Evolutionary conservation across 805 yeast species (phyloP).

Genomic region (Dipodascopsis tothii): DNA sequence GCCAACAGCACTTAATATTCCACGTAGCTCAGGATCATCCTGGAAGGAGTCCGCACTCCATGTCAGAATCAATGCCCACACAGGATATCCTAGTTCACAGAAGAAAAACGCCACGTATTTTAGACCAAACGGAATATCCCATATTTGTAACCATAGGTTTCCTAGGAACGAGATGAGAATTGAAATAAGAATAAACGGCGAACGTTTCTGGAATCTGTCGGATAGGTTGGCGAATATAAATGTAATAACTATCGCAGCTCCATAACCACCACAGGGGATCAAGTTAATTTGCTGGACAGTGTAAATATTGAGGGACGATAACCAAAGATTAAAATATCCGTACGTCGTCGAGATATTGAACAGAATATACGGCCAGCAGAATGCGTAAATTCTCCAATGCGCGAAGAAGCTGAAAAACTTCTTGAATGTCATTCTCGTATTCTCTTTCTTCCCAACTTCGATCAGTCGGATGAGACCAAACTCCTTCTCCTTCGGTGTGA

Average conservation of each 20-base stretch:
- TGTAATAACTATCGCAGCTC: constrained; percentile 7
- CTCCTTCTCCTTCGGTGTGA: constrained; percentile 10
- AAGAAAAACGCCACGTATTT: constrained; percentile 4
- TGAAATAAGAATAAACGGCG: constrained; percentile 5
- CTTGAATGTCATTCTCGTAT: constrained; percentile 8
- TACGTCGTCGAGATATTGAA: constrained; percentile 10
- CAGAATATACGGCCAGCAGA: constrained; percentile 15
- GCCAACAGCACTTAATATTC: constrained; percentile 29
- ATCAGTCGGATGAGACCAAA: constrained; percentile 13
- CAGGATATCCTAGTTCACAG: constrained; percentile 5
- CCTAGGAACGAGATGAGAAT: constrained; percentile 2
- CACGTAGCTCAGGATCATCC: constrained; percentile 29
- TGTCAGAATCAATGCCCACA: constrained; percentile 7
- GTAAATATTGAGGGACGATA: constrained; percentile 26
- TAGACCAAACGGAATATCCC: constrained; percentile 8
- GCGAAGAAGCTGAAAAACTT: constrained; percentile 6
- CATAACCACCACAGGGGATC: constrained; percentile 33
- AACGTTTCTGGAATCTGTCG: constrained; percentile 1
- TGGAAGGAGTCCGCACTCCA: constrained; percentile 21
- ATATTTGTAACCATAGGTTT: constrained; percentile 2
- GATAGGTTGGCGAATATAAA: constrained; percentile 5
- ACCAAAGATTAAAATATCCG: constrained; percentile 27
- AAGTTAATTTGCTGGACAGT: constrained; percentile 28
- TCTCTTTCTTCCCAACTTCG: no score
- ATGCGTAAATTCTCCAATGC: constrained; percentile 17